These are phyloP conservation scores for Stephanodiscus minutulus DNA, from an alignment of 108 stramenopile species.

Conservation along the genomic window DNA sequence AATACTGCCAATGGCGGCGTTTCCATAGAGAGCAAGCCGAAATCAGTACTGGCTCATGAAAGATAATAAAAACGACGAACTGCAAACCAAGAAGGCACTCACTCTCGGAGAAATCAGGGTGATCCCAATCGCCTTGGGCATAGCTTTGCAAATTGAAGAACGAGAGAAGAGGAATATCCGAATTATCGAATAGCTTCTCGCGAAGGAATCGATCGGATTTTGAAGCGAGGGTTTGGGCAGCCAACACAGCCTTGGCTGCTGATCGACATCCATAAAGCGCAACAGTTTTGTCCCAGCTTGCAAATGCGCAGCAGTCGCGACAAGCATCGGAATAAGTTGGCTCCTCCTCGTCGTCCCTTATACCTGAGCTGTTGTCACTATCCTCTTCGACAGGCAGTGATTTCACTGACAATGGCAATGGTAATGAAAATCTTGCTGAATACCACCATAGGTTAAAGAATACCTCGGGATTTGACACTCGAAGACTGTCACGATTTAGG, in stretches of 20 bases:
- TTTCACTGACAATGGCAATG: constrained; percentile 68
- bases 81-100: background rate
- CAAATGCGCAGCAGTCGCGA: constrained; percentile 65
- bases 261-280: constrained; percentile 69
- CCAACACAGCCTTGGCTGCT: constrained; percentile 61
- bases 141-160: constrained; percentile 75
- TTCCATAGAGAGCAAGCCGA: background rate
- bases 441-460: constrained; percentile 91
- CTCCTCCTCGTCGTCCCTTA: background rate
- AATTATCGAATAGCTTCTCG: constrained; percentile 47
- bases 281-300: constrained; percentile 73
- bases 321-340: background rate
- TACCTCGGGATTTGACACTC: constrained; percentile 63
- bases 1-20: constrained; percentile 32
- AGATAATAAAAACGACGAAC: background rate
- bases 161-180: constrained; percentile 64
- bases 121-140: constrained; percentile 83
- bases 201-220: constrained; percentile 28
- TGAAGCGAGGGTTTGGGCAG: constrained; percentile 25
- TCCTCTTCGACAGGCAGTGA: background rate
- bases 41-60: background rate
- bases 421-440: constrained; percentile 79
- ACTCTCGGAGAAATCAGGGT: constrained; percentile 68
- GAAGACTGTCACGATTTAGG: constrained; percentile 64
- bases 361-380: constrained; percentile 6